Conservation (phyloP, 1,284 basidiomycete genomes). For the Cryptococcus depauperatus region DNA sequence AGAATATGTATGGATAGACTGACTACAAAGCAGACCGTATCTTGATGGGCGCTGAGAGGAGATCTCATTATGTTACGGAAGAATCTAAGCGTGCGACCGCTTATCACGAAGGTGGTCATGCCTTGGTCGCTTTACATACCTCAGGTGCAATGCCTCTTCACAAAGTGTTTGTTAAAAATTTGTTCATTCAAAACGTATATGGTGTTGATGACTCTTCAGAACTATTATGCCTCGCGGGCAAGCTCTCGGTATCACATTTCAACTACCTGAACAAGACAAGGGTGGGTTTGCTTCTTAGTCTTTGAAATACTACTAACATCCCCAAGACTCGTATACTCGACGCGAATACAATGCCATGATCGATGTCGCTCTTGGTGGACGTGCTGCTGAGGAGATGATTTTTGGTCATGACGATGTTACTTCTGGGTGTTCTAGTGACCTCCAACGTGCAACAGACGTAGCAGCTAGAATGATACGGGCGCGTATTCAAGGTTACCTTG, state of each 20-base stretch:
- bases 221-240: constrained; percentile 91
- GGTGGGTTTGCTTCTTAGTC: constrained; percentile 23
- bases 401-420: constrained; percentile 81
- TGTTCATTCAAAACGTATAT: not conserved
- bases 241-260: constrained; percentile 78
- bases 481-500: constrained; percentile 29
- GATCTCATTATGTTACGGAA: constrained; percentile 75
- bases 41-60: constrained; percentile 87
- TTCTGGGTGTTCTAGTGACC: constrained; percentile 82
- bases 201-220: constrained; percentile 9
- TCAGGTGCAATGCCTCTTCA: constrained; percentile 89
- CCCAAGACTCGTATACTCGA: constrained; percentile 41
- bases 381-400: constrained; percentile 85
- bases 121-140: constrained; percentile 81
- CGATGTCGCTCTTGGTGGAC: constrained; percentile 85
- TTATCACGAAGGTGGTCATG: constrained; percentile 94
- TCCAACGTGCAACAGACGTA: constrained; percentile 66
- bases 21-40: constrained; percentile 62
- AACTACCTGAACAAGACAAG: constrained; percentile 73
- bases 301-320: constrained; percentile 2
- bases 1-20: not conserved
- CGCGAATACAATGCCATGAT: constrained; percentile 51
- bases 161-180: constrained; percentile 55
- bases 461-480: constrained; percentile 86
- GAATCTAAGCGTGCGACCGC: constrained; percentile 80